A percentile compares a stretch with the other conserved stretches of the same genome.
Evolutionary conservation across 2,329 filamentous ascomycete genomes (phyloP).

Genomic region (Trichoderma brevicompactum): DNA sequence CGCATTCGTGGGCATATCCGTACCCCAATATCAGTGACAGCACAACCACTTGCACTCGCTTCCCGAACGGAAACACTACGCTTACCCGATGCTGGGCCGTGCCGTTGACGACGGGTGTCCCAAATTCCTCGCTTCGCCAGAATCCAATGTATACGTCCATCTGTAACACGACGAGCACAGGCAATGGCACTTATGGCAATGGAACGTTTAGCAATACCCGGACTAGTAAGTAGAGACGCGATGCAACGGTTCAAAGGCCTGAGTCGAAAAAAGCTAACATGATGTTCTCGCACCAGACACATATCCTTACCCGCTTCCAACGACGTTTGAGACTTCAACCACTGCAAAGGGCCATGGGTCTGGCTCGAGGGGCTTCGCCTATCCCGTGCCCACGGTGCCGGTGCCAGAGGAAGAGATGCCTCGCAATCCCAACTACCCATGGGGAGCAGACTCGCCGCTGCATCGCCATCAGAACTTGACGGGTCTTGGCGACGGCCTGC

Average conservation of each 20-base stretch:
- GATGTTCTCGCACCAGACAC: conserved; percentile 1
- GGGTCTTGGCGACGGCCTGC: conserved; percentile 34
- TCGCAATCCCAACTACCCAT: conserved; percentile 43
- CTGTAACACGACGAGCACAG: conserved; percentile 36
- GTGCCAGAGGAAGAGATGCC: conserved; percentile 34
- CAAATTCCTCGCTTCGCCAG: conserved; percentile 12
- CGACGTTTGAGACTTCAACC: conserved; percentile 33
- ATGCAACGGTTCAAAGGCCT: neutral
- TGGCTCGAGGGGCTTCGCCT: conserved; percentile 11
- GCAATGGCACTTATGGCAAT: conserved; percentile 6
- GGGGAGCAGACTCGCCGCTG: conserved; percentile 44
- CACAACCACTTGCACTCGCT: conserved; percentile 14
- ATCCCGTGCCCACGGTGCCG: conserved; percentile 33
- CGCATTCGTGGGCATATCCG: conserved; percentile 27
- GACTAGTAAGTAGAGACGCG: conserved; percentile 17
- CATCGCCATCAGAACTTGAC: conserved; percentile 43
- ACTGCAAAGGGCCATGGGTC: conserved; percentile 27
- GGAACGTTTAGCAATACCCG: conserved; percentile 5
- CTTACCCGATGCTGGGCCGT: conserved; percentile 20
- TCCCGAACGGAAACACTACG: conserved; percentile 19
- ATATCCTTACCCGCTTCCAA: conserved; percentile 25
- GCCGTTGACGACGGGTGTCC: conserved; percentile 10
- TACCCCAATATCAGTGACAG: conserved; percentile 27
- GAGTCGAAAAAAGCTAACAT: neutral
- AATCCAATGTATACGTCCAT: conserved; percentile 27